These are phyloP conservation scores for Mrakia hoshinonis DNA, from an alignment of 768 basidiomycete species.

Conservation along the genomic window DNA sequence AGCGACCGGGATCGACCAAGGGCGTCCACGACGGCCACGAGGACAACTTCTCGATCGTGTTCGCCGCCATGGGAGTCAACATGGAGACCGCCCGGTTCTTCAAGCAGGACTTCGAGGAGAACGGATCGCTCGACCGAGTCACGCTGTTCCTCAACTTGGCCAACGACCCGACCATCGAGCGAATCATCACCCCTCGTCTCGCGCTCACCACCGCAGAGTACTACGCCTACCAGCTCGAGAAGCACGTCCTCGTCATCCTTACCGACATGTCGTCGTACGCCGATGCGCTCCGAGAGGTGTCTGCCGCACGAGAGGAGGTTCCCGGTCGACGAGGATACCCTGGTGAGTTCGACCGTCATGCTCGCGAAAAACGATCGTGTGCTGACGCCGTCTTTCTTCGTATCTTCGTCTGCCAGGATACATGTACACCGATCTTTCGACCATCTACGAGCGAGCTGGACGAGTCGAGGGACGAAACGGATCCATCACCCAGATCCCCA, in stretches of 20 bases:
- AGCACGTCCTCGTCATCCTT: conserved; percentile 96
- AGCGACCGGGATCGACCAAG: conserved; percentile 72
- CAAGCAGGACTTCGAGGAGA: conserved; percentile 99
- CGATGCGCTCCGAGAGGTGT: conserved; percentile 93
- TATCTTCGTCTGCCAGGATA: conserved; percentile 44
- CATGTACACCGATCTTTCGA: conserved; percentile 98
- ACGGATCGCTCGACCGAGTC: conserved; percentile 91
- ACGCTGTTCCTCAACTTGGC: conserved; percentile 98
- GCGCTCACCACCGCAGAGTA: conserved; percentile 98
- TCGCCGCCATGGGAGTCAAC: conserved; percentile 99
- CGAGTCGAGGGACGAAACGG: conserved; percentile 96
- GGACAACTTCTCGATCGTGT: conserved; percentile 99
- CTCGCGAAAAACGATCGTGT: neutral
- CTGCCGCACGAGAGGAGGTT: conserved; percentile 97
- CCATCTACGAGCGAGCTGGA: conserved; percentile 98
- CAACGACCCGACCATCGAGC: conserved; percentile 98
- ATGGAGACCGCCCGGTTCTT: conserved; percentile 99
- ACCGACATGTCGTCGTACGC: conserved; percentile 99
- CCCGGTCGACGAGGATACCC: conserved; percentile 97
- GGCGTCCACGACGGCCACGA: conserved; percentile 97
- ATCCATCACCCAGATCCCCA: conserved; percentile 98
- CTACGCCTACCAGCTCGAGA: conserved; percentile 98
- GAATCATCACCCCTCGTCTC: conserved; percentile 97
- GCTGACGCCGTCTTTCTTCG: neutral
- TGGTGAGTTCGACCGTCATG: conserved; percentile 33